These are phyloP conservation scores for Boeremia lycopersici DNA, from an alignment of 2,329 filamentous ascomycete species.

Conservation along the genomic window DNA sequence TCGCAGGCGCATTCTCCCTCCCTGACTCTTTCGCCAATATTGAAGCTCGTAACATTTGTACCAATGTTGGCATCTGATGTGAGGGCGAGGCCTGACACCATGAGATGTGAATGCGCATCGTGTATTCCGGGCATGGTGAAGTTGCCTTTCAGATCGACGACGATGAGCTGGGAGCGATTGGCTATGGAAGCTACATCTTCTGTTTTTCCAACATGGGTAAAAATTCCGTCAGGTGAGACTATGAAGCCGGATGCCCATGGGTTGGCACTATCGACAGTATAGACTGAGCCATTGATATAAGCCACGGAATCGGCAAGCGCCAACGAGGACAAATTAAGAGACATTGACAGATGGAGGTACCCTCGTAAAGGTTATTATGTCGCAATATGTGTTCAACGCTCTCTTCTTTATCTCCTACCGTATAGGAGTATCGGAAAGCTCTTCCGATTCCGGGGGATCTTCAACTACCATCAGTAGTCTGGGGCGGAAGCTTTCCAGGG, in stretches of 20 bases:
- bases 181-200: slow-evolving; percentile 27
- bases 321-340: no score
- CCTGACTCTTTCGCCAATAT: slow-evolving; percentile 28
- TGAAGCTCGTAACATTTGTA: slow-evolving; percentile 27
- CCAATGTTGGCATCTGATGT: slow-evolving; percentile 35
- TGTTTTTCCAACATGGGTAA: slow-evolving; percentile 32
- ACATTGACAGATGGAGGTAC: no score
- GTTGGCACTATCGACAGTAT: slow-evolving; percentile 29
- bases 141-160: slow-evolving; percentile 31
- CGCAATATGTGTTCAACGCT: no score
- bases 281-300: slow-evolving; percentile 40
- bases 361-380: no score
- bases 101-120: slow-evolving; percentile 45
- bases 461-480: no score
- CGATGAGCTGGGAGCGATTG: slow-evolving; percentile 17
- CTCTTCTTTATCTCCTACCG: no score
- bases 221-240: slow-evolving; percentile 33
- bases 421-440: no score
- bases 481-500: no score
- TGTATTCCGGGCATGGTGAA: slow-evolving; percentile 49
- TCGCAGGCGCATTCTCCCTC: slow-evolving; percentile 35
- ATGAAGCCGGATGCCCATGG: slow-evolving; percentile 39
- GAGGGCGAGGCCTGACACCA: slow-evolving; percentile 34
- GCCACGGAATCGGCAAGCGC: not conserved
- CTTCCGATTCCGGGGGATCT: no score